Evolutionary conservation across 2,329 filamentous ascomycete species (phyloP), one percentile per base, ranked within the genome.

Genomic region (Fusarium staphyleae): DNA sequence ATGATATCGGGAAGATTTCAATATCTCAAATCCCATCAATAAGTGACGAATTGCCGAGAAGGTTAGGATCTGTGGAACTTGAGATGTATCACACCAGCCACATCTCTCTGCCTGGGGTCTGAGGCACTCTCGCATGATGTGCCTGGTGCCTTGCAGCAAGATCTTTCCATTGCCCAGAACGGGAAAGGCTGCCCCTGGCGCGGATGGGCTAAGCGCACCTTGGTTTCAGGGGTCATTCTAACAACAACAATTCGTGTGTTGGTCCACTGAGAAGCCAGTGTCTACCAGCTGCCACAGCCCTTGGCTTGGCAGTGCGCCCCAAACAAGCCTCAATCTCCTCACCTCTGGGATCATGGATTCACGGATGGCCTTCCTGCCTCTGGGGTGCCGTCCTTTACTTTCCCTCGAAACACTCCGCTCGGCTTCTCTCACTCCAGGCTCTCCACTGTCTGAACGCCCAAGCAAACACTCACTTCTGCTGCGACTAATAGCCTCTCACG

Each of bases 251-350:
- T 15, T 34, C 37, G 42, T n/a, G n/a, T n/a, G n/a, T n/a, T n/a
- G n/a, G n/a, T 26, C 35, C 40, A 45, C 16, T 15, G 36, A 7
- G 35, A n/a, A 28, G 11, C 10, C 39, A 7, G 16, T 16, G 26
- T 28, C 28, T 19, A 28, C 28, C 26, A 42, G 18, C 26, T 62
- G 42, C n/a, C 35, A 48, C 14, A 36, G 28, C 16, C 13, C 57
- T 46, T 54, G 51, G 55, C 57, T 39, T 54, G 54, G 57, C 51
- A 57, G 50, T n/a, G 37, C 48, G 55, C 52, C 59, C 51, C 65
- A 63, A 67, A 67, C 65, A 57, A 67, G 57, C 64, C 58, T 67
- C 65, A 24, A 67, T 60, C 62, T 65, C 63, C 41, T 62, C 53
- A 48, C 36, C 33, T 40, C 44, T 39, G 24, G 44, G 44, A 36